Percentiles rank a stretch among this genome's conserved stretches.
Evolutionary conservation across 1,284 basidiomycete species (phyloP).

Genomic region (Trametes versicolor): DNA sequence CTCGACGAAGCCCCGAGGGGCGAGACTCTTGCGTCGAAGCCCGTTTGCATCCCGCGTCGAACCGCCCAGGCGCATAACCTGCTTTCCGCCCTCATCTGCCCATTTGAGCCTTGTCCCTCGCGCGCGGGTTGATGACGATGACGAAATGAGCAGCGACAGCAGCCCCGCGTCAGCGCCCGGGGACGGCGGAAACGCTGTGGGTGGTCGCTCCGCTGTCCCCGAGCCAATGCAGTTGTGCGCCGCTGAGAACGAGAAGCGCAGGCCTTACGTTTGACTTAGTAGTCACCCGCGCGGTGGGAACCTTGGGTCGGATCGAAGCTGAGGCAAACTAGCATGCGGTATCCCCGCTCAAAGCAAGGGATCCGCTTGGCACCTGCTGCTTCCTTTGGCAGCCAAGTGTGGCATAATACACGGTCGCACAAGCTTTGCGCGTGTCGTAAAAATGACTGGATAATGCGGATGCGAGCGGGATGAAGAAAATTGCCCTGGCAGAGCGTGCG

Average conservation of each 20-base stretch:
- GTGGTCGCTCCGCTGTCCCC: conserved; percentile 13
- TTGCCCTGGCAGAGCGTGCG: neutral
- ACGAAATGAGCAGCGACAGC: neutral
- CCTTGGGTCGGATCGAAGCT: conserved; percentile 4
- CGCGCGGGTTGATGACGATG: conserved; percentile 11
- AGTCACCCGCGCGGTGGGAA: conserved; percentile 12
- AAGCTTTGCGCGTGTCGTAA: neutral
- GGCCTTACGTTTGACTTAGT: conserved; percentile 25
- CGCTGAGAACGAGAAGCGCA: conserved; percentile 26
- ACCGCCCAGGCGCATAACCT: conserved; percentile 6
- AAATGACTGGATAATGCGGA: neutral
- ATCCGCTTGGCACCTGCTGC: conserved; percentile 12
- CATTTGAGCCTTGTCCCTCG: neutral
- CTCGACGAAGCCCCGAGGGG: conserved; percentile 15
- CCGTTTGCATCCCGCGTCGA: conserved; percentile 1
- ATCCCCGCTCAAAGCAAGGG: conserved; percentile 9
- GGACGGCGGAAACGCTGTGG: conserved; percentile 11
- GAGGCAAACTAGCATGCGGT: conserved; percentile 15
- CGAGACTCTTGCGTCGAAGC: conserved; percentile 19
- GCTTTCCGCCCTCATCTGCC: conserved; percentile 8
- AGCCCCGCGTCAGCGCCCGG: conserved; percentile 12
- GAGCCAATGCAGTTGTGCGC: conserved; percentile 8
- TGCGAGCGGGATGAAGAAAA: neutral
- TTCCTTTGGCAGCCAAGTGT: conserved; percentile 8
- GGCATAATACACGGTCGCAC: neutral